These are phyloP conservation scores for Globisporangium polare DNA, from an alignment of 352 stramenopile genomes.

Conservation along the genomic window DNA sequence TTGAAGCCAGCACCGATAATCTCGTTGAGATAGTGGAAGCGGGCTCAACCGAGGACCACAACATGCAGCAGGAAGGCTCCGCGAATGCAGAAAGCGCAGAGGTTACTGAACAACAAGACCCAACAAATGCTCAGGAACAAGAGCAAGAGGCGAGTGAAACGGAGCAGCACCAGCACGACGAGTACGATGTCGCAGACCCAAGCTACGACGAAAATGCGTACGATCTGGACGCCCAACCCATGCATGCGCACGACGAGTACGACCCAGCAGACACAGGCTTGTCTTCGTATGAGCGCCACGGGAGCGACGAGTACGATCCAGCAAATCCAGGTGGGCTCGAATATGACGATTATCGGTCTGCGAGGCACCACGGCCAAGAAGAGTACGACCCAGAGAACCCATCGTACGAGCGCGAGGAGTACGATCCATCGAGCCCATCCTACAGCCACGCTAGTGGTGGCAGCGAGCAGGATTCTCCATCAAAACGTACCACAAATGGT, in stretches of 20 bases:
- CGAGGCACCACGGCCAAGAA: conserved; percentile 24
- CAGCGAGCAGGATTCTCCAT: not conserved
- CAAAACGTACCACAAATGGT: not conserved
- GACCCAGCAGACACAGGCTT: conserved; percentile 4
- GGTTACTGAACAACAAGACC: not conserved
- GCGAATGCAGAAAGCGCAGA: not conserved
- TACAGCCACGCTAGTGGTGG: not conserved
- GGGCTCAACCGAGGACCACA: not conserved
- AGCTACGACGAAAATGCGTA: conserved; percentile 19
- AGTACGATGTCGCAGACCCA: conserved; percentile 23
- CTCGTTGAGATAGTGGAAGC: not conserved
- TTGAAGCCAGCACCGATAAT: not conserved
- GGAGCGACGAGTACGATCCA: conserved; percentile 24
- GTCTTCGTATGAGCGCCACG: conserved; percentile 10
- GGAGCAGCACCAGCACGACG: conserved; percentile 12
- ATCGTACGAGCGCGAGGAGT: conserved; percentile 13
- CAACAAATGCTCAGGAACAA: not conserved
- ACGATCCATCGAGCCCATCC: conserved; percentile 10
- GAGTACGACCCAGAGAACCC: conserved; percentile 43
- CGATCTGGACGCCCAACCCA: conserved; percentile 9
- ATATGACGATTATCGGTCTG: conserved; percentile 8
- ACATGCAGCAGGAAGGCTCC: not conserved
- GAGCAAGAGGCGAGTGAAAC: not conserved
- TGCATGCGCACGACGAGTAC: conserved; percentile 36
- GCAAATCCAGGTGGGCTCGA: conserved; percentile 9